Percentiles rank a stretch among this genome's conserved stretches.
Conservation (phyloP, 1,139 yeast species). For the Geotrichum reessii region DNA sequence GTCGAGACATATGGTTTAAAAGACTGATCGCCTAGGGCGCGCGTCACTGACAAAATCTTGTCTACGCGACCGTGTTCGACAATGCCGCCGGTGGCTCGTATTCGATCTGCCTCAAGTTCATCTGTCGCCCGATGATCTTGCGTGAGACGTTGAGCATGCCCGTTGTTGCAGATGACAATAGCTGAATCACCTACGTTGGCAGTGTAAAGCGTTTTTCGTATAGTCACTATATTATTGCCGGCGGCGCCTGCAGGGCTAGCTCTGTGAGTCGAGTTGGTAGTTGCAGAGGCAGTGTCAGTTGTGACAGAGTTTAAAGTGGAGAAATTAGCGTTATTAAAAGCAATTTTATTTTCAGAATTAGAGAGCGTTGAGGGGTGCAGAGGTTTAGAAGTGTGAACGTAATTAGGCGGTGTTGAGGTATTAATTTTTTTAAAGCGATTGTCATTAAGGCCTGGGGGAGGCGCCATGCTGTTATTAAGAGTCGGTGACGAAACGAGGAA, state of each 20-base stretch:
- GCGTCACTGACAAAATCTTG: constrained; percentile 77
- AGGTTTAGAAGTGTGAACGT: neutral
- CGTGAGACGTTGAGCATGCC: constrained; percentile 59
- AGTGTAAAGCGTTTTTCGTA: constrained; percentile 46
- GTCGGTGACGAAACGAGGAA: neutral
- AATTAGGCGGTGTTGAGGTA: neutral
- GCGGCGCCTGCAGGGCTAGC: constrained; percentile 1
- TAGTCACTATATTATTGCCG: constrained; percentile 12
- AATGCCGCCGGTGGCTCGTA: constrained; percentile 64
- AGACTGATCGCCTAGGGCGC: constrained; percentile 80
- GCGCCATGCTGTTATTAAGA: neutral
- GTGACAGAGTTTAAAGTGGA: neutral
- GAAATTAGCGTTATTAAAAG: neutral
- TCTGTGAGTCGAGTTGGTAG: constrained; percentile 2
- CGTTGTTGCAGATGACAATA: constrained; percentile 61
- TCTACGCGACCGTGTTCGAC: constrained; percentile 70
- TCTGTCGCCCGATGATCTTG: constrained; percentile 81
- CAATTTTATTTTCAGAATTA: neutral
- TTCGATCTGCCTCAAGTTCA: constrained; percentile 55
- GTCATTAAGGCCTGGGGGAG: neutral
- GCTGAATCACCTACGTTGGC: constrained; percentile 88
- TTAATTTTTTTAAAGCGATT: neutral
- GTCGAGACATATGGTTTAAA: constrained; percentile 75
- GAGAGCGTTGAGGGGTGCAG: neutral
- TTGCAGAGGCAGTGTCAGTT: neutral